A percentile compares a stretch with the other conserved stretches of the same genome.
Evolutionary conservation across 495 filamentous ascomycete genomes (phyloP).

Genomic region (Talaromyces thailandensis): DNA sequence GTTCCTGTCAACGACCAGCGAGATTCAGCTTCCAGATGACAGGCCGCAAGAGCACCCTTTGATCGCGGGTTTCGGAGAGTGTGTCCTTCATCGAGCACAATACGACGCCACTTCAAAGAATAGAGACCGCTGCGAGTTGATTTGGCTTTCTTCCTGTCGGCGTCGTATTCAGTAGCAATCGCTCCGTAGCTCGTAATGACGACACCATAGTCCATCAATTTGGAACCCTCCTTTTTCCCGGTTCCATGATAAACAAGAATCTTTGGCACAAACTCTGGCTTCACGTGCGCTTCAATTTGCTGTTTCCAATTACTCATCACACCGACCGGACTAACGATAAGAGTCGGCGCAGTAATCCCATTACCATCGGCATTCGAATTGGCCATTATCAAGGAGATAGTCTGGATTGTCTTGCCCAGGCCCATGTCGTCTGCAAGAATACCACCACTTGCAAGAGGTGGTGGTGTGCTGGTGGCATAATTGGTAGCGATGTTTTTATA

Average conservation of each 20-base stretch:
- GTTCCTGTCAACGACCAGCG: constrained; percentile 81
- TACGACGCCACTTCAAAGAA: constrained; percentile 64
- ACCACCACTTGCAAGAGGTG: constrained; percentile 66
- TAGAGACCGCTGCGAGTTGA: constrained; percentile 41
- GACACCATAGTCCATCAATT: constrained; percentile 55
- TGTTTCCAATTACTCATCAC: constrained; percentile 92
- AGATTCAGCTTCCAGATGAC: constrained; percentile 55
- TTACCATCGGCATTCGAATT: constrained; percentile 35
- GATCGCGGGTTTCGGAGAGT: constrained; percentile 71
- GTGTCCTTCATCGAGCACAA: constrained; percentile 86
- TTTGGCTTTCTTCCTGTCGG: constrained; percentile 16
- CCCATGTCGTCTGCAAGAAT: constrained; percentile 95
- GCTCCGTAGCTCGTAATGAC: constrained; percentile 80
- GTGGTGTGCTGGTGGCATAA: constrained; percentile 47
- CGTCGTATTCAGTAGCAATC: constrained; percentile 33
- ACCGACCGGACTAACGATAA: constrained; percentile 76
- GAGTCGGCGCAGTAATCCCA: constrained; percentile 44
- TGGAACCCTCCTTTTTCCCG: constrained; percentile 43
- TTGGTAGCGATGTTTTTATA: constrained; percentile 75
- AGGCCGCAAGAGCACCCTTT: constrained; percentile 60
- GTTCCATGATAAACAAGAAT: constrained; percentile 71
- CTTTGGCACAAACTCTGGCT: constrained; percentile 46
- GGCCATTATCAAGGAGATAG: constrained; percentile 71
- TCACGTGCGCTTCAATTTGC: constrained; percentile 69
- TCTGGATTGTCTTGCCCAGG: constrained; percentile 83